Conservation (phyloP, 2,329 filamentous ascomycete genomes). For the Talaromyces sp. region DNA sequence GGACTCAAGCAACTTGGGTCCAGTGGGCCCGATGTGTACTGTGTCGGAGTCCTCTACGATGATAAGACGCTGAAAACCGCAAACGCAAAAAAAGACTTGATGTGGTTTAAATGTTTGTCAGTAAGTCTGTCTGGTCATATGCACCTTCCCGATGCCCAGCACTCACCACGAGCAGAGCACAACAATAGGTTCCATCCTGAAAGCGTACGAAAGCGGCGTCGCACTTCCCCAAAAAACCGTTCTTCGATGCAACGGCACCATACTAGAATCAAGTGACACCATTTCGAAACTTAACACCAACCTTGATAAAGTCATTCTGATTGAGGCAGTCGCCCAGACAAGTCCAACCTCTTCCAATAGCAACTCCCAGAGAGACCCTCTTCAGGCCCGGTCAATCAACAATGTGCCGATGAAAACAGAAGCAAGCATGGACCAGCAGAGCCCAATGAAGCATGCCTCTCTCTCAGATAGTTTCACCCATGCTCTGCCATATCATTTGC, state of each 20-base stretch:
- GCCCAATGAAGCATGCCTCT: neutral
- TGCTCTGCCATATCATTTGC: neutral
- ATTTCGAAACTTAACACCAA: neutral
- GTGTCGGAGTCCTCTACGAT: constrained; percentile 7
- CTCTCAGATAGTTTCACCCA: neutral
- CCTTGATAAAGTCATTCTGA: neutral
- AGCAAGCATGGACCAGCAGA: neutral
- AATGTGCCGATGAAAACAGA: neutral
- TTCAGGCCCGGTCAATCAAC: neutral
- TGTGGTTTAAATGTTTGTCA: neutral
- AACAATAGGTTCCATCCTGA: neutral
- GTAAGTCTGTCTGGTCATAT: neutral
- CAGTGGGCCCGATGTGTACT: neutral
- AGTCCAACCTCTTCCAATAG: neutral
- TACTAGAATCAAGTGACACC: neutral
- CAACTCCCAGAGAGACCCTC: neutral
- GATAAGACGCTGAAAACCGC: neutral
- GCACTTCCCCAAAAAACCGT: neutral
- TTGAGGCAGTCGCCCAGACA: neutral
- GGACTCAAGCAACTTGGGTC: neutral
- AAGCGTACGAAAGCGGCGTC: neutral
- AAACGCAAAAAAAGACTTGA: neutral
- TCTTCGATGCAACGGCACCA: neutral
- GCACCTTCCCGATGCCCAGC: neutral
- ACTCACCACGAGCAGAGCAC: constrained; percentile 3